These are phyloP conservation scores for Saccharomyces hybrid DNA, from an alignment of 1,139 yeast genomes.

Conservation along the genomic window DNA sequence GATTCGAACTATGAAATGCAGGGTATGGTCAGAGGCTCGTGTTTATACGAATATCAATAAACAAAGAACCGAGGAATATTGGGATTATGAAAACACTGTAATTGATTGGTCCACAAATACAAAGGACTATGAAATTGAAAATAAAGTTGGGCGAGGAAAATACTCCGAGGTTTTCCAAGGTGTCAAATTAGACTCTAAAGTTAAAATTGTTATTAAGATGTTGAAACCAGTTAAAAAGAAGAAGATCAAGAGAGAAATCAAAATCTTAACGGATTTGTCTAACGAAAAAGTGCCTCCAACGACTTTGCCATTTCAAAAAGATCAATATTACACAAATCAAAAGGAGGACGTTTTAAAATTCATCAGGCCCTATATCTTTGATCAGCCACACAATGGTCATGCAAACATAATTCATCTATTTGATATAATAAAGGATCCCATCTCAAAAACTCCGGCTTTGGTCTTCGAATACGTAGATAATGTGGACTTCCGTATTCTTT, in stretches of 20 bases:
- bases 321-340: slow-evolving; percentile 25
- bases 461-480: slow-evolving; percentile 89
- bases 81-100: slow-evolving; percentile 79
- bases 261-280: slow-evolving; percentile 74
- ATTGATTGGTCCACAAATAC: slow-evolving; percentile 46
- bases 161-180: slow-evolving; percentile 95
- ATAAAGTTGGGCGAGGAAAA: slow-evolving; percentile 94
- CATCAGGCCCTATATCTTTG: slow-evolving; percentile 24
- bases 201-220: slow-evolving; percentile 78
- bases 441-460: slow-evolving; percentile 86
- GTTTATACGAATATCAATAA: slow-evolving; percentile 85
- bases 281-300: slow-evolving; percentile 29
- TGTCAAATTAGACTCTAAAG: slow-evolving; percentile 48
- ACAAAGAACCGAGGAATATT: slow-evolving; percentile 72
- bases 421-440: slow-evolving; percentile 87
- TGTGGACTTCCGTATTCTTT: slow-evolving; percentile 81
- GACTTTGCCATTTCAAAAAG: slow-evolving; percentile 18
- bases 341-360: slow-evolving; percentile 22
- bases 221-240: slow-evolving; percentile 94
- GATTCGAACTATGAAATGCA: slow-evolving; percentile 22
- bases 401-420: slow-evolving; percentile 65
- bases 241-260: slow-evolving; percentile 92
- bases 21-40: slow-evolving; percentile 57
- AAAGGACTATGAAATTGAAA: slow-evolving; percentile 74
- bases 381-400: slow-evolving; percentile 31